These are phyloP conservation scores for Lipomyces yamadae DNA, from an alignment of 805 yeast species.

Conservation along the genomic window DNA sequence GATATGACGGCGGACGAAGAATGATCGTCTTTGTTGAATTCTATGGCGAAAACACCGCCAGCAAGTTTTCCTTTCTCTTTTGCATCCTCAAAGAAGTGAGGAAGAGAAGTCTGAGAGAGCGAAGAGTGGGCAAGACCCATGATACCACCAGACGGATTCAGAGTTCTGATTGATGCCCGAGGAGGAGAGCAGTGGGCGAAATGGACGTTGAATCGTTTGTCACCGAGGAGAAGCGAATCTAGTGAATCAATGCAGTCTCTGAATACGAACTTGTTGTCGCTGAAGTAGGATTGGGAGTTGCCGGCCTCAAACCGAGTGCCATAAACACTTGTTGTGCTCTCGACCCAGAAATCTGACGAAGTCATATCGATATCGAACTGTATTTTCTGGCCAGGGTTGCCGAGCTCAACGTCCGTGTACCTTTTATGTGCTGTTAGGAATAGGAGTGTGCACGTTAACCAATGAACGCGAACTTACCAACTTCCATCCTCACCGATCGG, in stretches of 20 bases:
- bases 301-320: slow-evolving; percentile 31
- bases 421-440: not conserved
- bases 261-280: slow-evolving; percentile 30
- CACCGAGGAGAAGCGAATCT: slow-evolving; percentile 25
- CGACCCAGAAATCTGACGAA: slow-evolving; percentile 36
- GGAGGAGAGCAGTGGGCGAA: slow-evolving; percentile 37
- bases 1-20: slow-evolving; percentile 20
- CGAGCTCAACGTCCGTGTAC: slow-evolving; percentile 26
- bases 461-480: slow-evolving; percentile 11
- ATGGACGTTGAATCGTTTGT: slow-evolving; percentile 15
- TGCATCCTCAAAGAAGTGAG: slow-evolving; percentile 30
- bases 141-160: slow-evolving; percentile 37
- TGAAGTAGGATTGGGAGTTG: slow-evolving; percentile 33
- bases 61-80: slow-evolving; percentile 15
- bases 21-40: slow-evolving; percentile 26
- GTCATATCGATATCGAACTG: slow-evolving; percentile 36
- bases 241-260: slow-evolving; percentile 32
- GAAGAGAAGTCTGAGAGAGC: slow-evolving; percentile 32
- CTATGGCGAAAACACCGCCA: slow-evolving; percentile 28
- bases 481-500: slow-evolving; percentile 35
- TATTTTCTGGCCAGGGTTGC: slow-evolving; percentile 30
- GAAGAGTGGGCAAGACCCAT: slow-evolving; percentile 36
- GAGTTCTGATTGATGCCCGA: slow-evolving; percentile 32
- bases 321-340: slow-evolving; percentile 32
- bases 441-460: not conserved